Base-by-base conservation (phyloP, 768 basidiomycete species). In the Suillus fuscotomentosus region DNA sequence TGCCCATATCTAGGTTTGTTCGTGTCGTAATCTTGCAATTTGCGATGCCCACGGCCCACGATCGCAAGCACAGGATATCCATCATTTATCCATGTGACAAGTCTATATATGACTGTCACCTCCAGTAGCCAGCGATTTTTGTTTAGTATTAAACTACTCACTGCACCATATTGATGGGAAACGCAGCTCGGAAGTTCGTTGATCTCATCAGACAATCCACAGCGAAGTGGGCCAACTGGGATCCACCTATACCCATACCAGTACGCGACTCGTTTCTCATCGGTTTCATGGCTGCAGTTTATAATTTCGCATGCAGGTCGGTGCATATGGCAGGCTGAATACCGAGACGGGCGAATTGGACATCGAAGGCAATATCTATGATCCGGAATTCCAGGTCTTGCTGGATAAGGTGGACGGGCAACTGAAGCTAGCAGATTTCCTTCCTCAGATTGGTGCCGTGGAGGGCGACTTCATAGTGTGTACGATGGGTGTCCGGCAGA, bases 161-260 rank as follows among this genome's bases (percentile, higher is more conserved):
- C 14, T 54, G 20, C 20, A 36, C 11, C 31, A n/a, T 54, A 34
- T 54, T 54, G 47, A 38, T 53, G 45, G 64, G 68, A 50, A 63
- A 64, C 47, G 62, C 69, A 10, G 71, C 65, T 0, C 68, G 74
- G 42, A 76, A 75, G 47, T 76, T 68, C 61, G 66, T 74, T 51
- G 75, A 76, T 54, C 72, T 76, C 57, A 69, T 77, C 54, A 70
- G 60, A 15, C 55, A 50, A 5, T 62, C 61, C 13, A 72, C 73
- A 31, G 72, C 70, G n/a, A 74, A 75, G 61, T 75, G 72, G 70
- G 67, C 73, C 11, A 76, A 69, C 56, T 77, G 73, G 73, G 74
- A 76, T 61, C 71, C 76, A 17, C 72, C 76, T 42, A 71, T 69
- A 56, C 70, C 67, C 43, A 65, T 76, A 67, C 70, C 68, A 65